phyloP scores from a whole-genome alignment of 331 rosid genomes.

The Acacia pycnantha region DNA sequence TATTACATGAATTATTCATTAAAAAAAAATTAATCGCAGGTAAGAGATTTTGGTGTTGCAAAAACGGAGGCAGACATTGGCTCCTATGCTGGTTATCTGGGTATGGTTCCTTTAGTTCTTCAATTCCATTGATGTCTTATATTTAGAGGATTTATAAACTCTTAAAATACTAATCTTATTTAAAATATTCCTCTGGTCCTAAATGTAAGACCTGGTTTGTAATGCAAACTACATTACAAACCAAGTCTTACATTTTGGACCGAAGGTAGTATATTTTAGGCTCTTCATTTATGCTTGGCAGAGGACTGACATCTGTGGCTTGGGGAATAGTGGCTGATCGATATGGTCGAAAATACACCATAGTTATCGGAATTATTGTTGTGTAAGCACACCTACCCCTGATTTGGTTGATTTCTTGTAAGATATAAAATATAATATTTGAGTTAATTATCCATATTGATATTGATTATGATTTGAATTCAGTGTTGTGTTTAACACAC shows the following conservation, averaged over 20 bases:
- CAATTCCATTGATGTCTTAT: background rate
- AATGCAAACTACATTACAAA: no score
- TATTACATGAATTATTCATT: background rate
- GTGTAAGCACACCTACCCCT: conserved; percentile 27
- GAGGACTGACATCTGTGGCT: conserved; percentile 51
- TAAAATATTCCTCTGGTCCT: background rate
- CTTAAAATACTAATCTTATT: background rate
- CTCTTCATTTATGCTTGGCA: conserved; percentile 58
- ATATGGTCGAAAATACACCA: conserved; percentile 59
- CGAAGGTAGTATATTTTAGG: conserved; percentile 32
- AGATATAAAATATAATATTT: background rate
- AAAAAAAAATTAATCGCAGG: conserved; percentile 29
- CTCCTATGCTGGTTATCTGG: conserved; percentile 60
- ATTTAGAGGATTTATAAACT: background rate
- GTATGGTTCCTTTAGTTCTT: conserved; percentile 19
- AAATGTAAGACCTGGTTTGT: no score
- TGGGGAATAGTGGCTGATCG: conserved; percentile 76
- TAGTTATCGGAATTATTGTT: conserved; percentile 40
- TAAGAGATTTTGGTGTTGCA: conserved; percentile 57
- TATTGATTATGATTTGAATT: conserved; percentile 15
- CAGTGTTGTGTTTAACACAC: conserved; percentile 79
- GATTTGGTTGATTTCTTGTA: background rate
- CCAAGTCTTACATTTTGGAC: no score
- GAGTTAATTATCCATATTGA: background rate
- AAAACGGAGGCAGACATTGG: conserved; percentile 62